Evolutionary conservation across 2,329 filamentous ascomycete genomes (phyloP), one percentile per base, ranked within the genome.

Genomic region (Gaeumannomyces sp.): DNA sequence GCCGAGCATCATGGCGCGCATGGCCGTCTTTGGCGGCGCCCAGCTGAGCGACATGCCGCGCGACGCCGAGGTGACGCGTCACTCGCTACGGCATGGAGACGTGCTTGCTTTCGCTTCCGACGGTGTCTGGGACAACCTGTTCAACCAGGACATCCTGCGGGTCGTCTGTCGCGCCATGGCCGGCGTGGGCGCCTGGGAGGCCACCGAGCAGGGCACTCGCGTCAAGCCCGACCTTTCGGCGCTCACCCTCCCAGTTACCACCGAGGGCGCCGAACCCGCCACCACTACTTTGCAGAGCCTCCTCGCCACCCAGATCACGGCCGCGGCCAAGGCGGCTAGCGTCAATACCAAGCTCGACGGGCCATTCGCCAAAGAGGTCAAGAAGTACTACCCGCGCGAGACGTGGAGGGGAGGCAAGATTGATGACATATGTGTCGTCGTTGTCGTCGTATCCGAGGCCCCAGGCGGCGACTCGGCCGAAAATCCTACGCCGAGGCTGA

Each of bases 101-200:
- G 89, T 99, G 1, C 80, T 98, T n/a, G 79, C 99, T 25, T 90
- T 99, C 70, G 95, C 93, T 1, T 97, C 93, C 0, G 95, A 99
- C 76, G 95, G 95, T 4, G 90, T 98, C 5, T 95, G 95, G 85
- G 95, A 99, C 76, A 99, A 99, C 71, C 82, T 99, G 38, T 95
- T 92, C 72, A 90, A 93, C 71, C 91, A 96, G 72, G 93, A 99
- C 69, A 89, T 96, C 35, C 83, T 99, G 16, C 86, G 88, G 66
- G 87, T 96, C 63, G 88, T 94, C 31, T 94, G 89, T 69, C 82
- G 84, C 61, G 81, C 88, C 33, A 96, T 99, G 92, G 81, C 87
- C 45, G 79, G 83, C 19, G 80, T 82, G 4, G 89, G 89, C 4
- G 93, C 91, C 0, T 97, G 93, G 93, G 80, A 84, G 27, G 82